Evolutionary conservation across 305 asterid species (phyloP).

Genomic region (Stenogyne calaminthoides): DNA sequence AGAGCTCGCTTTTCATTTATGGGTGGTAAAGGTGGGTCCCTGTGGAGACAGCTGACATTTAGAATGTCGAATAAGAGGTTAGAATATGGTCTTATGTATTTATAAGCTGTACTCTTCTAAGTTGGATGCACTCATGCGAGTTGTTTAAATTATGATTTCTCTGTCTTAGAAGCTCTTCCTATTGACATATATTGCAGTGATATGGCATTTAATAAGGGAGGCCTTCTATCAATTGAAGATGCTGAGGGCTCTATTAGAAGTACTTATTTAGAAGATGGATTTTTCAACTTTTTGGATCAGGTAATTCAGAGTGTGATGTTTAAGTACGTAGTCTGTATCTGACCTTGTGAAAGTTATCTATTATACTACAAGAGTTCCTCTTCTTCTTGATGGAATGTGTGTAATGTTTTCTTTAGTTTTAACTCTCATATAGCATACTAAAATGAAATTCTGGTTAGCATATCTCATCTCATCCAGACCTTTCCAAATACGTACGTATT

Average conservation of each 20-base stretch:
- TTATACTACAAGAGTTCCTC: not conserved
- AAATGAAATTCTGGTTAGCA: not conserved
- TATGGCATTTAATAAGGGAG: conserved; percentile 49
- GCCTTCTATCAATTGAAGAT: conserved; percentile 74
- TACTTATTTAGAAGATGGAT: conserved; percentile 64
- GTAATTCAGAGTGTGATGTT: conserved; percentile 37
- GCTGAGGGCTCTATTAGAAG: conserved; percentile 49
- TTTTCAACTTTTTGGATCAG: conserved; percentile 78
- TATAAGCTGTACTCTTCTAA: conserved; percentile 4
- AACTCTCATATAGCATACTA: not conserved
- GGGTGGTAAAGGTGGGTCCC: conserved; percentile 95
- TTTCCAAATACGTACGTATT: too few species aligned
- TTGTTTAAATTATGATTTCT: conserved; percentile 2
- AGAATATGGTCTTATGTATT: conserved; percentile 31
- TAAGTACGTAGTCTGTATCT: not conserved
- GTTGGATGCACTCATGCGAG: not conserved
- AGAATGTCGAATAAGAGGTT: conserved; percentile 62
- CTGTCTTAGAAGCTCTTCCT: conserved; percentile 23
- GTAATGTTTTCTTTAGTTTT: not conserved
- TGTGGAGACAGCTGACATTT: conserved; percentile 89
- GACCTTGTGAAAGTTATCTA: not conserved
- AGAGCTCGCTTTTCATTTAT: conserved; percentile 99
- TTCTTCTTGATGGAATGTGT: not conserved
- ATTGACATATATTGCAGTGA: conserved; percentile 45
- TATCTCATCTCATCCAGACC: too few species aligned